Percentiles rank a stretch among this genome's conserved stretches.
phyloP scores from a whole-genome alignment of 768 basidiomycete genomes.

The Pholiota conissans region DNA sequence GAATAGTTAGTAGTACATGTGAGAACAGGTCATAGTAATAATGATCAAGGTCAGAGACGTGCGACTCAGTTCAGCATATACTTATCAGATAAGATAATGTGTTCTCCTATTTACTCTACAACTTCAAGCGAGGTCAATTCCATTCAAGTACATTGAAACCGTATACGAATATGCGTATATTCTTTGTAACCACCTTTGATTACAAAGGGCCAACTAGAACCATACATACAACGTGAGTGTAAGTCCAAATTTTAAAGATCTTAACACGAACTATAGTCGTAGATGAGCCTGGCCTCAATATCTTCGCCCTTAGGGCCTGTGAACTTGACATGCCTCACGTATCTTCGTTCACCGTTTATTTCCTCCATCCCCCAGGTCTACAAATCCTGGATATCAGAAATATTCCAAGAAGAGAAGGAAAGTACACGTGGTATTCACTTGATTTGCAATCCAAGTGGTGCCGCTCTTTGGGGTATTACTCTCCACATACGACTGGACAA shows the following conservation, averaged over 20 bases:
- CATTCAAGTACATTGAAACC: no score
- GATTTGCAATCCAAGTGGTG: constrained; percentile 59
- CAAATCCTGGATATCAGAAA: constrained; percentile 35
- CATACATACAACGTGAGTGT: constrained; percentile 11
- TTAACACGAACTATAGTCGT: constrained; percentile 65
- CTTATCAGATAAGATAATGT: constrained; percentile 1
- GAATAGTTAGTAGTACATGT: not conserved
- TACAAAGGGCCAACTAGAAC: constrained; percentile 15
- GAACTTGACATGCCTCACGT: constrained; percentile 63
- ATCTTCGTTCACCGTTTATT: constrained; percentile 57
- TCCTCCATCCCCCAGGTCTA: constrained; percentile 67
- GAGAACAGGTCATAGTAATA: not conserved
- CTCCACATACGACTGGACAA: constrained; percentile 47
- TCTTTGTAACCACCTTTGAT: no score
- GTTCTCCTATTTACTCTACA: no score
- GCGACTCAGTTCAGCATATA: not conserved
- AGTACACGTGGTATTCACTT: no score
- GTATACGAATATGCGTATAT: no score
- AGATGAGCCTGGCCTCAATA: constrained; percentile 57
- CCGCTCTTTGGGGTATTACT: constrained; percentile 67
- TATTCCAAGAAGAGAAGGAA: constrained; percentile 41
- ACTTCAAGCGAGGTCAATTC: no score
- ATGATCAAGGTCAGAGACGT: not conserved
- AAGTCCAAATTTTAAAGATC: constrained; percentile 29
- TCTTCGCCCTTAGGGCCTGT: constrained; percentile 59